Conservation (phyloP, 148 eudicot species). For the Rhododendron henanense region DNA sequence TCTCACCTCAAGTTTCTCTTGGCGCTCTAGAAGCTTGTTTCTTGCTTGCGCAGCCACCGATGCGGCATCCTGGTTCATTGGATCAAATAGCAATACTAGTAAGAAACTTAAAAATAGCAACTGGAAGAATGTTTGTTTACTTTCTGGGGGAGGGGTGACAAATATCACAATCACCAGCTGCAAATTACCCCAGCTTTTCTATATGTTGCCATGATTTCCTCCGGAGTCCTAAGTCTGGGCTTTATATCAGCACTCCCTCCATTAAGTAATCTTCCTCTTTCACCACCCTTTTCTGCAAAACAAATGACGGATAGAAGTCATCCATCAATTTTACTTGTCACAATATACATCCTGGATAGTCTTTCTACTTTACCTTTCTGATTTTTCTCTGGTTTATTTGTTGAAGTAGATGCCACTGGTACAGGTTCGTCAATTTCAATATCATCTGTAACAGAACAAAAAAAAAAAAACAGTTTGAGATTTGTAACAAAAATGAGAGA, state of each 20-base stretch:
- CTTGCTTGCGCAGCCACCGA: slow-evolving; percentile 71
- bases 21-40: slow-evolving; percentile 82
- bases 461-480: neutral
- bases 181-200: slow-evolving; percentile 58
- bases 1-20: slow-evolving; percentile 83
- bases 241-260: slow-evolving; percentile 38
- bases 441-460: slow-evolving; percentile 47
- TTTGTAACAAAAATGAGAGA: neutral
- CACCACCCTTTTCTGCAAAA: slow-evolving; percentile 36
- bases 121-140: neutral
- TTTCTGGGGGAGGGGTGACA: neutral
- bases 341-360: neutral
- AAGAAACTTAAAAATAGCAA: neutral
- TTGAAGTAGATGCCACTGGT: slow-evolving; percentile 44
- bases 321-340: neutral
- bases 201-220: slow-evolving; percentile 72
- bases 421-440: slow-evolving; percentile 71
- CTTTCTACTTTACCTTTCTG: slow-evolving; percentile 23
- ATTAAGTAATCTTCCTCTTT: slow-evolving; percentile 49
- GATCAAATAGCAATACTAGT: neutral
- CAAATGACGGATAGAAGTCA: neutral
- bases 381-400: slow-evolving; percentile 24
- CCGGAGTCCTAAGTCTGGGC: slow-evolving; percentile 62
- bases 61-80: slow-evolving; percentile 55
- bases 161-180: neutral